A percentile compares a stretch with the other conserved stretches of the same genome.
Evolutionary conservation across 2,329 filamentous ascomycete species (phyloP).

Genomic region (Elsinoe necatrix): DNA sequence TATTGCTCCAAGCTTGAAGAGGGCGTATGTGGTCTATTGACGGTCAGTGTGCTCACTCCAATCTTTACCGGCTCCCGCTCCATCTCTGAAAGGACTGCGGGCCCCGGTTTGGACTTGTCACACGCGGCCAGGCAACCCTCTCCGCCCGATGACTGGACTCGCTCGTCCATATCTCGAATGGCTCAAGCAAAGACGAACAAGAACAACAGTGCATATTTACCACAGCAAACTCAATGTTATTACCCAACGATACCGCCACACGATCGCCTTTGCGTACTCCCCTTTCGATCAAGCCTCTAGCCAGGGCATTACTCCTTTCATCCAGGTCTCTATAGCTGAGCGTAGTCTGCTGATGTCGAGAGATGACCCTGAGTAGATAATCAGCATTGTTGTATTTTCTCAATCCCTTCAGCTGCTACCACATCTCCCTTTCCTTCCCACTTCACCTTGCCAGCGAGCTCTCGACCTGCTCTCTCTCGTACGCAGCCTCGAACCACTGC

Average conservation of each 20-base stretch:
- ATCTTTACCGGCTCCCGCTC: neutral
- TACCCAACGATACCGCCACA: constrained; percentile 79
- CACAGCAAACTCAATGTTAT: constrained; percentile 72
- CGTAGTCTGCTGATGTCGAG: constrained; percentile 51
- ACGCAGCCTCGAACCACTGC: no score
- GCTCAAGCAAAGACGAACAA: no score
- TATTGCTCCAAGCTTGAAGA: constrained; percentile 91
- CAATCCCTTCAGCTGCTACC: no score
- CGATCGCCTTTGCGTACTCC: constrained; percentile 76
- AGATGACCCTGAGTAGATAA: constrained; percentile 43
- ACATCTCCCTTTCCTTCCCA: constrained; percentile 8
- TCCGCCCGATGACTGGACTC: no score
- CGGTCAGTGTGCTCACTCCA: neutral
- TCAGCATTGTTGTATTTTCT: neutral
- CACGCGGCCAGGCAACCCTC: no score
- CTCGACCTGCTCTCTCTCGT: no score
- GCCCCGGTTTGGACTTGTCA: no score
- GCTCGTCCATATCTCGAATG: no score
- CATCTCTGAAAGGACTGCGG: no score
- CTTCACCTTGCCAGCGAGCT: no score
- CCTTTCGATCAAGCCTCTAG: constrained; percentile 55
- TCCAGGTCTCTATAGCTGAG: constrained; percentile 73
- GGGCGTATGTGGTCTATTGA: constrained; percentile 59
- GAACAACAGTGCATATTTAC: constrained; percentile 38
- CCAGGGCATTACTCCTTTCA: constrained; percentile 64